Base-by-base conservation (phyloP, 805 yeast species). In the Starmera quercuum region DNA sequence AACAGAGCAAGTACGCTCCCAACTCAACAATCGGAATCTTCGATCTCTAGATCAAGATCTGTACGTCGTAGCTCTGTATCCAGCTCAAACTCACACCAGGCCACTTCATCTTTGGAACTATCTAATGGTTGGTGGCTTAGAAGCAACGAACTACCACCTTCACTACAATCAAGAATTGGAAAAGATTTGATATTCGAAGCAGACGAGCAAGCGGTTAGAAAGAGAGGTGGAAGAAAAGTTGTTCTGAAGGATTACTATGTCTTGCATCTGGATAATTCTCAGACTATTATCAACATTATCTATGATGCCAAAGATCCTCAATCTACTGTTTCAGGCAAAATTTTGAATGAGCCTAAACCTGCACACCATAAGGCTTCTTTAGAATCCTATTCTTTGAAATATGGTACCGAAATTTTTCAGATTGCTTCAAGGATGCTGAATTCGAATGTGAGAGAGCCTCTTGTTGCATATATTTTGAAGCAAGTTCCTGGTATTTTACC, bases 261-360 rank as follows among this genome's bases (percentile, higher is more conserved):
- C 11, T 57, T 87, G 26, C 79, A 76, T 54, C 75, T 72, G 39
- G 94, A 84, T 51, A 75, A 80, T 44, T 73, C 92, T 1, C 85
- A 79, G 44, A 61, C 78, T 4, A 59, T 72, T 1, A 58, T 85
- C 40, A 75, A 78, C 32, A 58, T 83, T 5, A 64, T 68, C 16
- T 85, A 64, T 47, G 78, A 78, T 26, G 45, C 51, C 12, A 59
- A 61, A 11, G 71, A 76, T 36, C 86, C 92, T 2, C 51, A 68
- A 11, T 51, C 64, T 2, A 64, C 81, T 2, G 61, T 74, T 10
- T 38, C 39, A 2, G 36, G 55, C 46, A 38, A 59, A 41, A 65
- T 65, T 44, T 20, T 14, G 6, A 13, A 32, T n/a, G 56, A 56
- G 33, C 64, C 64, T 7, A 58, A 77, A 9, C 77, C 81, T 6